Evolutionary conservation across 495 filamentous ascomycete species (phyloP).

Genomic region (Podospora comata): DNA sequence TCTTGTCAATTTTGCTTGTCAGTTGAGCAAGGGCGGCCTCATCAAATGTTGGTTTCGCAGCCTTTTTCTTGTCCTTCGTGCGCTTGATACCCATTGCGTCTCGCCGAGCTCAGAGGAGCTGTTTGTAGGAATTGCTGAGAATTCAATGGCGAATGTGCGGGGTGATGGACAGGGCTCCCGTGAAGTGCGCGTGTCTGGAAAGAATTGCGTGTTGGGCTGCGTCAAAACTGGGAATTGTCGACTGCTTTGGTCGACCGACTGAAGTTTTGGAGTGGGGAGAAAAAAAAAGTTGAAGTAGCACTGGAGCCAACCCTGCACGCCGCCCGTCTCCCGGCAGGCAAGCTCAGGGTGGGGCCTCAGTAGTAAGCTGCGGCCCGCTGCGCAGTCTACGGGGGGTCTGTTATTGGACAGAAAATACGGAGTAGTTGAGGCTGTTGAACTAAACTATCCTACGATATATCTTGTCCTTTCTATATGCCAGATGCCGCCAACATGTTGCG

Average conservation of each 20-base stretch:
- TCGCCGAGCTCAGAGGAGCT: not conserved
- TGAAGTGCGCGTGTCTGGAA: not conserved
- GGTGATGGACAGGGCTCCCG: too few species aligned
- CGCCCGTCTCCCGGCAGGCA: not conserved
- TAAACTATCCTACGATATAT: not conserved
- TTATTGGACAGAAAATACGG: not conserved
- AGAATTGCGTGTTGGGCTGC: not conserved
- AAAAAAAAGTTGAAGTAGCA: constrained; percentile 8
- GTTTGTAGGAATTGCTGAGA: not conserved
- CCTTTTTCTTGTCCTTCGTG: constrained; percentile 24
- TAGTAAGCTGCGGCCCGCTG: not conserved
- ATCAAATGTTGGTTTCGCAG: constrained; percentile 48
- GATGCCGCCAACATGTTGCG: not conserved
- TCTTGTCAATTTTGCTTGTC: constrained; percentile 62
- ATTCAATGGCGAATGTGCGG: not conserved
- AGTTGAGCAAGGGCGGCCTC: constrained; percentile 59
- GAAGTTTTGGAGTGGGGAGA: not conserved
- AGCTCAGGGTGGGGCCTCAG: not conserved
- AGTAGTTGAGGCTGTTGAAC: too few species aligned
- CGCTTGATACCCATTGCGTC: constrained; percentile 27
- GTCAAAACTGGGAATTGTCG: not conserved
- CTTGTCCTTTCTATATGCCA: not conserved
- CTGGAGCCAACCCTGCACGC: not conserved
- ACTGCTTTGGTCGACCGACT: not conserved
- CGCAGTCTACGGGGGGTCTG: not conserved